These are phyloP conservation scores for Mortierella sp. DNA, from an alignment of 371 early-diverging fungal species.

Conservation along the genomic window DNA sequence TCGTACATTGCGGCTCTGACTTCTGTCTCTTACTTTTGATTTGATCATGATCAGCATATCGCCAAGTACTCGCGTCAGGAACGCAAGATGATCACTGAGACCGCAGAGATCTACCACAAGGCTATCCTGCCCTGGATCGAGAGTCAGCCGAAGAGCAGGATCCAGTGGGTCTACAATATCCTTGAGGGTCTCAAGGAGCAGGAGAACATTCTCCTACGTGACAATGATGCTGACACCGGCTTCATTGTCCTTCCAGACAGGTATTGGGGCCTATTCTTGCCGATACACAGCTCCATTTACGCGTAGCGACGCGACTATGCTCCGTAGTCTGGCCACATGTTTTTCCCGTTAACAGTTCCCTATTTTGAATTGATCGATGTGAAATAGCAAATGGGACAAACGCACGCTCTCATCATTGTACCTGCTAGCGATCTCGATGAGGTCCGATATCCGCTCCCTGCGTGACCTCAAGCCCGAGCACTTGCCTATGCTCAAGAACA, in stretches of 20 bases:
- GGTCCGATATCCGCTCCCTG: constrained; percentile 69
- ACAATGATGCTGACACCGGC: constrained; percentile 66
- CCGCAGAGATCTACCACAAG: constrained; percentile 64
- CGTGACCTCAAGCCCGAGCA: constrained; percentile 74
- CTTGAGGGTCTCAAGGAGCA: constrained; percentile 75
- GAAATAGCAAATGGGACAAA: constrained; percentile 80
- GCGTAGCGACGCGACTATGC: background rate
- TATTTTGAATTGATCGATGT: background rate
- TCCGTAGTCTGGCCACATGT: background rate
- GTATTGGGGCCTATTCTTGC: constrained; percentile 42
- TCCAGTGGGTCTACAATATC: constrained; percentile 88
- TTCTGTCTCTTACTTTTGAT: no score
- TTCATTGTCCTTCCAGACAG: constrained; percentile 86
- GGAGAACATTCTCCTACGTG: constrained; percentile 74
- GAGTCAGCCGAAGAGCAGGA: constrained; percentile 69
- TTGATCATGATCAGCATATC: constrained; percentile 66
- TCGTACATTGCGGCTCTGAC: background rate
- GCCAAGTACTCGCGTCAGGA: constrained; percentile 78
- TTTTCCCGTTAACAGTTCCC: background rate
- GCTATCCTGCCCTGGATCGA: constrained; percentile 75
- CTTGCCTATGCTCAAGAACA: constrained; percentile 73
- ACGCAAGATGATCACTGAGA: constrained; percentile 69
- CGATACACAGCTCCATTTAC: background rate
- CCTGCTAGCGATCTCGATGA: constrained; percentile 73
- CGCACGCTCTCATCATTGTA: constrained; percentile 73